Evolutionary conservation across 2,329 filamentous ascomycete genomes (phyloP), one percentile per base, ranked within the genome.

Genomic region (Colletotrichum agaves): DNA sequence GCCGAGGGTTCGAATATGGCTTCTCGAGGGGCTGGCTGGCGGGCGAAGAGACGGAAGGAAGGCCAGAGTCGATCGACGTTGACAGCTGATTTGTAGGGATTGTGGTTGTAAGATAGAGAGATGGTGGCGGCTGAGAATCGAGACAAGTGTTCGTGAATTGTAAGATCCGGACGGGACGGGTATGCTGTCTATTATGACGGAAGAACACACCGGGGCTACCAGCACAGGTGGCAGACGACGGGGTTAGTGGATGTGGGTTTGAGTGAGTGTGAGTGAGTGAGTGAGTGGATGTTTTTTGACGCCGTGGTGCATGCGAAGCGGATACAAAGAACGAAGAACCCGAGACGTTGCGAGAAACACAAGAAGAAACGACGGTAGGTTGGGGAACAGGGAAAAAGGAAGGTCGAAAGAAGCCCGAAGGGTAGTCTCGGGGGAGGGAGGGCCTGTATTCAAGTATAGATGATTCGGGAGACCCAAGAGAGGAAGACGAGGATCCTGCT

Each of bases 391-490:
- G n/a, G 21, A 41, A 41, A 41, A 37, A 37, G 46, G 59, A 59
- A 19, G 35, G 43, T 68, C 61, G 39, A 47, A 39, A 33, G 41
- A 27, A 23, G 8, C 46, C 53, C 47, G 19, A 15, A 21, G 47
- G 61, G 47, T 21, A 21, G 23, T 21, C 31, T n/a, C n/a, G 7
- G 23, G 53, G 33, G 60, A 43, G 64, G 61, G 47, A 64, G 23
- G 41, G 47, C 27, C 41, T n/a, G 64, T 68, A 52, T 68, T 68
- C 65, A 68, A 68, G 65, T 68, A 65, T 12, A 35, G 19, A 33
- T 43, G 49, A 43, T 35, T 43, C 13, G 44, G 47, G 50, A 37
- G 61, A 53, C 47, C 39, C 27, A 31, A 64, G 13, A 37, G 3
- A 37, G 6, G 35, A 37, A 37, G 35, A 35, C 50, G 21, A 52